Base-by-base conservation (phyloP, 129 eudicot species). In the Centrapalus pauciflorus region DNA sequence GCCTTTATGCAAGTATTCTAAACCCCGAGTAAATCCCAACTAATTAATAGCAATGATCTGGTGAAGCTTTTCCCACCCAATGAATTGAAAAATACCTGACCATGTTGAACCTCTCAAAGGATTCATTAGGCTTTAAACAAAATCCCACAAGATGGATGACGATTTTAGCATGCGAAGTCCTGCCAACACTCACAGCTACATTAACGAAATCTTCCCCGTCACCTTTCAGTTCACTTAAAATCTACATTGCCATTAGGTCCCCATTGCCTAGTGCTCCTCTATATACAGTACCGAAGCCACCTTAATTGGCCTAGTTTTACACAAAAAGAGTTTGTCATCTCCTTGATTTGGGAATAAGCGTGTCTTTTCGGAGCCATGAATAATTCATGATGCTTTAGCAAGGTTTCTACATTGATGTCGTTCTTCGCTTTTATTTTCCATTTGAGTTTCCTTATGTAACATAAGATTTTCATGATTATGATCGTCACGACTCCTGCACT, bases 251-350 rank as follows among this genome's bases (percentile, higher is more conserved):
- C 55, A 76, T 66, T 26, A 4, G 49, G 27, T 21, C 11, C 28
- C 71, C 73, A 58, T 73, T 67, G 12, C 8, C 45, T 30, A 80
- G 70, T 16, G 11, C 68, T 21, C 85, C 85, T 73, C 70, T 72
- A 62, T 83, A 83, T 17, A 83, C 88, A 13, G 27, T 7, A 33
- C 84, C 84, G 34, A 40, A 72, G 2, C 82, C 88, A 38, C 88
- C 88, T 71, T n/a, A n/a, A n/a, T n/a, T 76, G 32, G 4, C 84
- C 88, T 7, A 83, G 69, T 24, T 76, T 72, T 17, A 48, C 37
- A 17, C 29, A 57, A 12, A 83, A 76, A 7, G 65, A 43, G n/a
- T 61, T 72, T 40, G 88, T 83, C 55, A 79, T 76, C 58, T 60
- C 69, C 73, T 71, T 62, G 32, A 83, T 32, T 12, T 76, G 60